Base-by-base conservation (phyloP, 441 rosid species). In the Breynia disticha region DNA sequence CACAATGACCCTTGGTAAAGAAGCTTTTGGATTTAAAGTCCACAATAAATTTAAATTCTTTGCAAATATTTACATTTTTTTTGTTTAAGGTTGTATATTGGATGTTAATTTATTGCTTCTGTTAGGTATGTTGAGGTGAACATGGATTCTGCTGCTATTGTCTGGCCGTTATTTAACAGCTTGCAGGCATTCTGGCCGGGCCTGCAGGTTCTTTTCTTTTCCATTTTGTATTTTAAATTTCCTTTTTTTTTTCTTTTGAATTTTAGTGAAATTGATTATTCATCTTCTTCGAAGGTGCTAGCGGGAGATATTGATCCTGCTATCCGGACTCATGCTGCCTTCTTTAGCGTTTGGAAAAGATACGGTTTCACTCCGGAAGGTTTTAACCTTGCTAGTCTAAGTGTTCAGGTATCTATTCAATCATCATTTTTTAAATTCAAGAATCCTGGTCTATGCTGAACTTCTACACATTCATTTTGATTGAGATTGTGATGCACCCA, bases 171-270 rank as follows among this genome's bases (percentile, higher is more conserved):
- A 55, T 93, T 89, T 61, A 93, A 89, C 74, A 93, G 99, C 71
- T 79, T 93, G 75, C 97, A 93, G 79, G 97, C 99, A 61, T 93
- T 93, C 76, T 93, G 99, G 99, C 99, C 99, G 0, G 97, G 99
- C 68, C 95, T 93, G 72, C 98, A 93, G 97, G 98, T 86, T 48
- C 37, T 59, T 22, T 18, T 17, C 41, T 50, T 45, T 52, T 41
- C 43, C 47, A 13, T 39, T 19, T 48, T 46, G 37, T 53, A 57
- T 38, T 48, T 58, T 16, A 19, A 14, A 43, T 44, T 19, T 18
- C 1, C 19, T 16, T 18, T 9, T 35, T n/a, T 17, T 53, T 37
- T 48, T 4, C 28, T 52, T 46, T 15, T 52, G 24, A 46, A 24
- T 48, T 44, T 47, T 20, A 65, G 45, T 52, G 35, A 54, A 55